Evolutionary conservation across 768 basidiomycete genomes (phyloP).

Genomic region (Panaeolus papilionaceus): DNA sequence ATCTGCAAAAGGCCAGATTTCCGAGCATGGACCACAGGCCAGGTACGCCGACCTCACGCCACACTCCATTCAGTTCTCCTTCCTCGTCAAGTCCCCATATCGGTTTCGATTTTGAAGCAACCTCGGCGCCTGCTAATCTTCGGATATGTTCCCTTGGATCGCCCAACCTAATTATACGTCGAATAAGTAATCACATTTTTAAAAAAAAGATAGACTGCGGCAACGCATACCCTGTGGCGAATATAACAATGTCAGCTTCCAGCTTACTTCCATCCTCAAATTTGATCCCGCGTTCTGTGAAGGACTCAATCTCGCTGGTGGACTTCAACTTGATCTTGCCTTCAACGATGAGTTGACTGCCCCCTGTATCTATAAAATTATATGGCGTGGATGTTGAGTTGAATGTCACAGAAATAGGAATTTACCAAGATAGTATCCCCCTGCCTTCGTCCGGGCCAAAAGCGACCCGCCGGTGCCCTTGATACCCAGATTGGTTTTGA

Average conservation of each 20-base stretch:
- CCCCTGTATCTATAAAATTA: constrained; percentile 56
- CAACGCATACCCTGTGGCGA: constrained; percentile 53
- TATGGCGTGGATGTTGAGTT: too few species aligned
- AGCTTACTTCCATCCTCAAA: constrained; percentile 57
- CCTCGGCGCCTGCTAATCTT: constrained; percentile 34
- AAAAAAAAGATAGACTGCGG: too few species aligned
- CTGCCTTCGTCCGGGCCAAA: constrained; percentile 36
- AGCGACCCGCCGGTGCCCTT: constrained; percentile 43
- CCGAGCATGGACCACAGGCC: constrained; percentile 69
- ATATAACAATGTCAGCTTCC: constrained; percentile 61
- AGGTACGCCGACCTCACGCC: constrained; percentile 50
- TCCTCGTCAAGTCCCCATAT: constrained; percentile 71
- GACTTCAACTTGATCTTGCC: constrained; percentile 78
- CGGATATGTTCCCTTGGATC: constrained; percentile 51
- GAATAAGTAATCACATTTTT: too few species aligned
- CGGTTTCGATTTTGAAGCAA: constrained; percentile 47
- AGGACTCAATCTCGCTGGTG: constrained; percentile 52
- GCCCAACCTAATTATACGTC: constrained; percentile 27
- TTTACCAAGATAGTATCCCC: constrained; percentile 47
- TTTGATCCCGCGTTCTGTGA: constrained; percentile 49
- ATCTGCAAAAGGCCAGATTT: constrained; percentile 65
- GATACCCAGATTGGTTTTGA: constrained; percentile 48
- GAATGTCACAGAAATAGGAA: background rate
- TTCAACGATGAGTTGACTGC: constrained; percentile 63
- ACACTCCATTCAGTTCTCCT: constrained; percentile 59